Evolutionary conservation across 2,329 filamentous ascomycete species (phyloP).

Genomic region (Paecilomyces niveus): DNA sequence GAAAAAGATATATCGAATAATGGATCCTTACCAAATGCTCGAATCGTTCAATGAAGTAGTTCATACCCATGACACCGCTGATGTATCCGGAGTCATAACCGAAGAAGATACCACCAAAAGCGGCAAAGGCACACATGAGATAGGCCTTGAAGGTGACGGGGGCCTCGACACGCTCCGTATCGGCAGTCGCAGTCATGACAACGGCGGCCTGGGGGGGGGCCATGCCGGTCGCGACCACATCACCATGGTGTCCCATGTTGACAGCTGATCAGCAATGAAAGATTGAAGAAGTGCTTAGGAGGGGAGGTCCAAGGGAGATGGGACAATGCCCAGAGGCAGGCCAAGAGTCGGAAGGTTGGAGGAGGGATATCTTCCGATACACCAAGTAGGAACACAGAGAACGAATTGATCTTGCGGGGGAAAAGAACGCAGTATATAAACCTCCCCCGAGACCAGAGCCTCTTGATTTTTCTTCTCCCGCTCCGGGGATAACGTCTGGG

Average conservation of each 20-base stretch:
- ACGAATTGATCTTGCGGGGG: neutral
- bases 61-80: slow-evolving; percentile 33
- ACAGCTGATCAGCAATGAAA: neutral
- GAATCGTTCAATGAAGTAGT: slow-evolving; percentile 26
- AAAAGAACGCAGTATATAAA: neutral
- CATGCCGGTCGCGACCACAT: no score
- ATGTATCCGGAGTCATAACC: slow-evolving; percentile 46
- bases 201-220: no score
- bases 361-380: neutral
- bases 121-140: slow-evolving; percentile 54
- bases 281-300: neutral
- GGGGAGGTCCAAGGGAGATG: neutral
- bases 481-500: neutral
- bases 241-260: neutral
- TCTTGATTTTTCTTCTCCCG: neutral
- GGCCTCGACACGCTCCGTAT: slow-evolving; percentile 51
- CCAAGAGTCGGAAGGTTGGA: neutral
- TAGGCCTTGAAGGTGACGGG: slow-evolving; percentile 54
- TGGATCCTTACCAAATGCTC: slow-evolving; percentile 19
- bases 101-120: slow-evolving; percentile 56
- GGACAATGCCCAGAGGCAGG: neutral
- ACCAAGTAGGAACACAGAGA: neutral
- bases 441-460: neutral
- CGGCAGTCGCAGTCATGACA: no score
- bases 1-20: neutral